Evolutionary conservation across 305 asterid species (phyloP).

Genomic region (Fraxinus platypoda): DNA sequence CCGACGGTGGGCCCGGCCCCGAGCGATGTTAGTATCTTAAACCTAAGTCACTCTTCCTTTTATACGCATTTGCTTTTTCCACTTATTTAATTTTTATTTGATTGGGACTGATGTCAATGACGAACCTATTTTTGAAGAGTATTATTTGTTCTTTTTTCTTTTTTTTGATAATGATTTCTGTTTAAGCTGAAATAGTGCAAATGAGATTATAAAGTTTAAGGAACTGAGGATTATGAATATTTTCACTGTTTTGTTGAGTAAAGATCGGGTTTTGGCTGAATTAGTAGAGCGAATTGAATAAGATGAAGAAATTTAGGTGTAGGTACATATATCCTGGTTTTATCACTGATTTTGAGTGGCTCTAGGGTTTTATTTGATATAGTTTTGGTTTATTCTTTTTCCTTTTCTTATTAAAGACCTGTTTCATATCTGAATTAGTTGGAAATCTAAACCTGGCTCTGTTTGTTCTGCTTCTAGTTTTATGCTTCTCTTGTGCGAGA

Average conservation of each 20-base stretch:
- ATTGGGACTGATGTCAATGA: not conserved
- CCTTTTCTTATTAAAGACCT: not conserved
- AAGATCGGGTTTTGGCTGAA: not conserved
- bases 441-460: not conserved
- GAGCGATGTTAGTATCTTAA: slow-evolving; percentile 68
- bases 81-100: not conserved
- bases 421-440: not conserved
- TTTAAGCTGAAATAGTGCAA: not conserved
- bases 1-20: slow-evolving; percentile 92
- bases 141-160: not conserved
- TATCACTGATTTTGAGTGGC: not conserved
- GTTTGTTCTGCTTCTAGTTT: not conserved
- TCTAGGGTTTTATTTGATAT: not conserved
- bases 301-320: not conserved
- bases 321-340: not conserved
- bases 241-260: not conserved
- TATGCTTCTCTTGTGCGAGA: not conserved
- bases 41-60: slow-evolving; percentile 17
- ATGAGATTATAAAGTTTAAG: not conserved
- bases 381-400: not conserved
- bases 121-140: not conserved
- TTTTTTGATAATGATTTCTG: not conserved
- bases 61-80: not conserved
- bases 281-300: not conserved
- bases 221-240: not conserved